These are phyloP conservation scores for Crithidia sp. DNA, from an alignment of 208 protist species.

Conservation along the genomic window DNA sequence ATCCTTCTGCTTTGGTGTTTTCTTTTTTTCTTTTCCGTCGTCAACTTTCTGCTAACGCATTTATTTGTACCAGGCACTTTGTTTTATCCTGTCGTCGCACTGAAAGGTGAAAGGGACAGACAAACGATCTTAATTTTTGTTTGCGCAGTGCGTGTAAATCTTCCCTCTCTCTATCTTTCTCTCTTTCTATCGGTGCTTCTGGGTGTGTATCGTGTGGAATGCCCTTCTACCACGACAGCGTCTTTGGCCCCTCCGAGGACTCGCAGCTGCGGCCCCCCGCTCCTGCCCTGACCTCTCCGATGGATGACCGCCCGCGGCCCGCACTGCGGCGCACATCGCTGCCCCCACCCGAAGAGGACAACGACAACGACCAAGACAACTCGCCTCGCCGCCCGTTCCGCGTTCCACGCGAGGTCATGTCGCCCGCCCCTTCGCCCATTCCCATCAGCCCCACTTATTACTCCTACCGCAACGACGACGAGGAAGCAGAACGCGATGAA, in stretches of 20 bases:
- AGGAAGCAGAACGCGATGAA: neutral
- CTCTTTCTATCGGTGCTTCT: too few relatives aligned
- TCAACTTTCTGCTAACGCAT: too few relatives aligned
- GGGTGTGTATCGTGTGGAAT: neutral
- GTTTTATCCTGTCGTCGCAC: too few relatives aligned
- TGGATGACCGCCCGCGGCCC: neutral
- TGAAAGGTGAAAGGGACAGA: too few relatives aligned
- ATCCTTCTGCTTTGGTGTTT: too few relatives aligned
- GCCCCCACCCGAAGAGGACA: neutral
- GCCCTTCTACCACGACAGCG: constrained; percentile 16
- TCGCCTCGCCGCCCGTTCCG: constrained; percentile 10
- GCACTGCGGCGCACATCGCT: neutral
- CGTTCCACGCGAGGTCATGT: constrained; percentile 13
- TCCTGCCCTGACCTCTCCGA: neutral
- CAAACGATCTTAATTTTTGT: too few relatives aligned
- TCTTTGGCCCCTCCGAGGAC: constrained; percentile 14
- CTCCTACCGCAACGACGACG: constrained; percentile 22
- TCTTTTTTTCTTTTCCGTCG: too few relatives aligned
- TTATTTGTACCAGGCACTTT: too few relatives aligned
- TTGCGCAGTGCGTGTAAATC: too few relatives aligned
- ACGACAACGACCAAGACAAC: neutral
- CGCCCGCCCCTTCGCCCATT: constrained; percentile 26
- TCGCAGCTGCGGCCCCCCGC: neutral
- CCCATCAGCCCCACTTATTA: constrained; percentile 14
- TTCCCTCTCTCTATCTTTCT: too few relatives aligned